phyloP scores from a whole-genome alignment of 345 rosid species.

The Isatis tinctoria region DNA sequence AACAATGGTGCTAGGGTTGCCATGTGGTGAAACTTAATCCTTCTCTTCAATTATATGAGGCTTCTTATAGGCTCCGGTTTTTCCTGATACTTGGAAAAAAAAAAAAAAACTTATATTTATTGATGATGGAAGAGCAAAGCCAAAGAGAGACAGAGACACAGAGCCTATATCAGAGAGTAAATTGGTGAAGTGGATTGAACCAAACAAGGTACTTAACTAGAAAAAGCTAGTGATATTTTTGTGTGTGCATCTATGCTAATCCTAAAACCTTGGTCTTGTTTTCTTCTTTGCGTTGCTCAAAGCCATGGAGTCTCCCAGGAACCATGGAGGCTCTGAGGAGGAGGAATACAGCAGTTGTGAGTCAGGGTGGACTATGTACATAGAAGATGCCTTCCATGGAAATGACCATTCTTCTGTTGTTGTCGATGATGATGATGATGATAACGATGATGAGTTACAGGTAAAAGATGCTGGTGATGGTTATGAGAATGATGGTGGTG shows the following conservation, averaged over 20 bases:
- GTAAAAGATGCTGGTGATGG: conserved; percentile 14
- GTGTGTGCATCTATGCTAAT: background rate
- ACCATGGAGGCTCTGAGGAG: conserved; percentile 29
- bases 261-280: background rate
- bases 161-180: conserved; percentile 28
- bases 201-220: conserved; percentile 10
- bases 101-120: conserved; percentile 9
- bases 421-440: conserved; percentile 25
- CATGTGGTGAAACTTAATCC: conserved; percentile 41
- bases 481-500: conserved; percentile 15
- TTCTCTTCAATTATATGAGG: conserved; percentile 42
- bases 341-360: conserved; percentile 47
- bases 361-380: conserved; percentile 67
- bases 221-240: background rate
- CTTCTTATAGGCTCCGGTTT: conserved; percentile 33
- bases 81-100: conserved; percentile 19
- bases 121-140: conserved; percentile 34
- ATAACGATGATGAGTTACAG: conserved; percentile 4
- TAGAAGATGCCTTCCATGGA: conserved; percentile 43
- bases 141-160: conserved; percentile 25
- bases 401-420: conserved; percentile 22
- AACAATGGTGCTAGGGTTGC: conserved; percentile 42
- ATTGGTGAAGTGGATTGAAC: conserved; percentile 21
- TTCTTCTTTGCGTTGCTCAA: conserved; percentile 11
- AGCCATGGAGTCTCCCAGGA: conserved; percentile 48